These are phyloP conservation scores for Globisporangium canariense DNA, from an alignment of 352 stramenopile species.

Conservation along the genomic window DNA sequence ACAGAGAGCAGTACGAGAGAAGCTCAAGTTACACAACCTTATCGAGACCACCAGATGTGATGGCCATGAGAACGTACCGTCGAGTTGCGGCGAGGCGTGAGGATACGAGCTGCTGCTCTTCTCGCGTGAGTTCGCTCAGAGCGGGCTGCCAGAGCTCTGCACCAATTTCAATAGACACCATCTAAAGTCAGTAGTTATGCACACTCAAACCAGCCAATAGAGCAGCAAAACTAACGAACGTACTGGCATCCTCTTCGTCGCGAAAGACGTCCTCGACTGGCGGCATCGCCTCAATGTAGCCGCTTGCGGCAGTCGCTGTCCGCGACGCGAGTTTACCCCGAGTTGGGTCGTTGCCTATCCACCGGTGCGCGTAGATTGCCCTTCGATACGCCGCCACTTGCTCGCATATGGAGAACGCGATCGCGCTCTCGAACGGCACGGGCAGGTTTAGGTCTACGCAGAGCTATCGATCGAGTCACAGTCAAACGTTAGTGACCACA, in stretches of 20 bases:
- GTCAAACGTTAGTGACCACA: too few relatives aligned
- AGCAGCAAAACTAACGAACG: neutral
- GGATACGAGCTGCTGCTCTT: slow-evolving; percentile 69
- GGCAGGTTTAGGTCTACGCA: slow-evolving; percentile 61
- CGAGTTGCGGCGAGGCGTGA: slow-evolving; percentile 33
- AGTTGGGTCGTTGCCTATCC: slow-evolving; percentile 53
- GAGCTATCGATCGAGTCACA: slow-evolving; percentile 20
- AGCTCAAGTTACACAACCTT: neutral
- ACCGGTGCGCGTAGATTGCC: slow-evolving; percentile 41
- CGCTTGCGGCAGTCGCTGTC: slow-evolving; percentile 18
- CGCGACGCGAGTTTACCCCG: slow-evolving; percentile 16
- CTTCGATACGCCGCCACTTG: slow-evolving; percentile 67
- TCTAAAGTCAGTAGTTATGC: neutral
- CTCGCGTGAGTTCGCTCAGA: slow-evolving; percentile 61
- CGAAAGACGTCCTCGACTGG: slow-evolving; percentile 46
- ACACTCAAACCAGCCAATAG: neutral
- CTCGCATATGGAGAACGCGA: slow-evolving; percentile 72
- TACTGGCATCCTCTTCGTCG: slow-evolving; percentile 39
- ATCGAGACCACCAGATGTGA: neutral
- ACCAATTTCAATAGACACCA: neutral
- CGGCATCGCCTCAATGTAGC: slow-evolving; percentile 56
- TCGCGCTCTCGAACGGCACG: slow-evolving; percentile 47
- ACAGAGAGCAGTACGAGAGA: neutral
- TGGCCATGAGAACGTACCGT: slow-evolving; percentile 19
- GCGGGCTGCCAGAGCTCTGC: slow-evolving; percentile 67